A percentile compares a stretch with the other conserved stretches of the same genome.
These are phyloP conservation scores for Claviceps africana DNA, from an alignment of 2,329 filamentous ascomycete genomes.

Conservation along the genomic window DNA sequence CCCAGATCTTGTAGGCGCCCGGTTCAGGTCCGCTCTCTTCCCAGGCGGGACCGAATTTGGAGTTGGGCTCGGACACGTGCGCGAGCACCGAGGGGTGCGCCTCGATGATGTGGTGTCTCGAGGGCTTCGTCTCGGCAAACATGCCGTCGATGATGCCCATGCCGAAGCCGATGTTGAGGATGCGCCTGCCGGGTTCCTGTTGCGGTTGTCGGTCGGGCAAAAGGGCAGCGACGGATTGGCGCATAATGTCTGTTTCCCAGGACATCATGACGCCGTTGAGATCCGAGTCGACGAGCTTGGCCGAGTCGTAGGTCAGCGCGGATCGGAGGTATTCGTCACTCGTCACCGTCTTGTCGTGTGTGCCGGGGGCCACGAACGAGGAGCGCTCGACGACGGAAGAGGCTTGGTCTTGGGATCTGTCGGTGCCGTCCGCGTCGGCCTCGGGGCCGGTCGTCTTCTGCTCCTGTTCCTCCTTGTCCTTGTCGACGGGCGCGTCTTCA, in stretches of 20 bases:
- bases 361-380: conserved; percentile 20
- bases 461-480: conserved; percentile 28
- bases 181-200: conserved; percentile 38
- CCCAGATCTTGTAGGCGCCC: conserved; percentile 58
- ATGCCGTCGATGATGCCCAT: conserved; percentile 80
- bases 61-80: conserved; percentile 37
- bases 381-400: conserved; percentile 6
- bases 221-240: conserved; percentile 55
- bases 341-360: conserved; percentile 35
- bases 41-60: conserved; percentile 42
- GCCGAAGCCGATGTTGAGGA: conserved; percentile 79
- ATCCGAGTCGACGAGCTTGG: conserved; percentile 57
- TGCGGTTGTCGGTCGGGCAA: conserved; percentile 23
- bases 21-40: conserved; percentile 39
- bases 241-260: conserved; percentile 84
- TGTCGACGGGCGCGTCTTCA: conserved; percentile 18
- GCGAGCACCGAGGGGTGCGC: conserved; percentile 66
- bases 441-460: conserved; percentile 14
- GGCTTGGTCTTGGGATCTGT: conserved; percentile 15
- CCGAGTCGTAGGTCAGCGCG: conserved; percentile 47
- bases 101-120: conserved; percentile 71
- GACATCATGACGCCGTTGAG: conserved; percentile 88
- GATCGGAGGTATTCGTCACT: conserved; percentile 57
- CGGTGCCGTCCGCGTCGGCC: conserved; percentile 14
- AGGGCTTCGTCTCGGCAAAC: conserved; percentile 54